Conservation (phyloP, 2,329 filamentous ascomycete species). For the Diaporthe destruens region DNA sequence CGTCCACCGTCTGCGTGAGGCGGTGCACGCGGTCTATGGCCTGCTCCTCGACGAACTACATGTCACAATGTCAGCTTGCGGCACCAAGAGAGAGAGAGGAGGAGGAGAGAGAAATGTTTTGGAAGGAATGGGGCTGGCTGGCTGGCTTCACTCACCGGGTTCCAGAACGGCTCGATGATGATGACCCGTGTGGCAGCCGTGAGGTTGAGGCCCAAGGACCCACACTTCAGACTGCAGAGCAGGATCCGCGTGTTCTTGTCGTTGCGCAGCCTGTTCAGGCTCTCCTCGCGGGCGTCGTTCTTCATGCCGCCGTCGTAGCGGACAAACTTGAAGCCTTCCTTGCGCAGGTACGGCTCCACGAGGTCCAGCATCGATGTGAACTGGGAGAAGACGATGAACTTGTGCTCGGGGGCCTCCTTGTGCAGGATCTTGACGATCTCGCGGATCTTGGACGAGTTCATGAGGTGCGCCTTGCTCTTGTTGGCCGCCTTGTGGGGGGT, state of each 20-base stretch:
- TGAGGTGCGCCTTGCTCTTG: conserved; percentile 55
- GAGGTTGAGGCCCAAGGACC: conserved; percentile 91
- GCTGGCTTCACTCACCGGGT: conserved; percentile 76
- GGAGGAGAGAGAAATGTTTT: neutral
- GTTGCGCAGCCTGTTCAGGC: conserved; percentile 80
- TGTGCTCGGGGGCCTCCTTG: conserved; percentile 83
- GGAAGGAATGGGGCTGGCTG: too few relatives aligned
- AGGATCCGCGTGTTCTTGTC: conserved; percentile 83
- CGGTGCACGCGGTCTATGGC: conserved; percentile 98
- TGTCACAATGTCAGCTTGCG: conserved; percentile 35
- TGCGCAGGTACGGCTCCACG: conserved; percentile 88
- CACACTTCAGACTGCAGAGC: conserved; percentile 94
- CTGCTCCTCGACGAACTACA: conserved; percentile 94
- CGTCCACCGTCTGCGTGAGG: conserved; percentile 95
- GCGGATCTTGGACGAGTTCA: conserved; percentile 90
- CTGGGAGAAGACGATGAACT: conserved; percentile 98
- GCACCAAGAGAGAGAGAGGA: neutral
- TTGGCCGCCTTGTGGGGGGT: conserved; percentile 21
- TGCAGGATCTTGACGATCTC: conserved; percentile 85
- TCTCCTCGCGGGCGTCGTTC: conserved; percentile 91
- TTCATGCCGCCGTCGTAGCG: conserved; percentile 97
- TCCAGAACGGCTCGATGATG: conserved; percentile 98
- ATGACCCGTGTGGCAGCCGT: conserved; percentile 94
- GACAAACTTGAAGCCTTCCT: conserved; percentile 81
- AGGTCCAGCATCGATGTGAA: conserved; percentile 99